Evolutionary conservation across 352 stramenopile genomes (phyloP), one percentile per base, ranked within the genome.

Genomic region (Pythium aquatile): DNA sequence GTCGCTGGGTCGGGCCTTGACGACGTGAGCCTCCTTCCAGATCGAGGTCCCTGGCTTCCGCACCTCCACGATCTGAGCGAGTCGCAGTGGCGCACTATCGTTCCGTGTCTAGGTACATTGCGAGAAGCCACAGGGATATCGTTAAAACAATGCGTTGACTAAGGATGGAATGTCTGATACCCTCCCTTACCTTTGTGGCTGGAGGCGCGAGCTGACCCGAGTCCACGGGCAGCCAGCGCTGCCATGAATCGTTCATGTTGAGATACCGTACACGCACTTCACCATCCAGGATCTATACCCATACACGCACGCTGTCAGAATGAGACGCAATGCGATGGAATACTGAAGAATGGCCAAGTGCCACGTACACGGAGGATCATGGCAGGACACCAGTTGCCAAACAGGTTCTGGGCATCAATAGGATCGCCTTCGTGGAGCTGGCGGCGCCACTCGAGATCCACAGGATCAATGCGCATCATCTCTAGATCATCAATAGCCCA

Each of bases 361-460:
- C 5, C 17, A 52, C 68, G 40, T 61, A 87, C 78, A 20, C 74
- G 73, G 6, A 85, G 33, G 39, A 90, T 63, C 63, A 70, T 72
- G 24, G 83, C 86, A 13, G 83, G 81, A 69, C 86, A 92, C 86
- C 86, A 95, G 65, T 91, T 95, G 32, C 85, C 84, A 61, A 95
- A 95, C 4, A 79, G 62, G 52, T 95, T 95, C 60, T 90, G 83
- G 11, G 84, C 84, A 42, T 95, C 86, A 54, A 95, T 57, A 1
- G 71, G 69, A 59, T 93, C 83, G 16, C 70, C 77, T 6, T 73
- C 75, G 44, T 88, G 79, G 52, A 95, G 73, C 62, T 92, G 82
- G 3, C 65, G 73, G 17, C 86, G 81, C 86, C 86, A 95, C 57
- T 90, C 83, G 37, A 77, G 65, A 44, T 90, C 85, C 30, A 77